phyloP scores from a whole-genome alignment of 1,139 yeast species.

The Pichia sp. region DNA sequence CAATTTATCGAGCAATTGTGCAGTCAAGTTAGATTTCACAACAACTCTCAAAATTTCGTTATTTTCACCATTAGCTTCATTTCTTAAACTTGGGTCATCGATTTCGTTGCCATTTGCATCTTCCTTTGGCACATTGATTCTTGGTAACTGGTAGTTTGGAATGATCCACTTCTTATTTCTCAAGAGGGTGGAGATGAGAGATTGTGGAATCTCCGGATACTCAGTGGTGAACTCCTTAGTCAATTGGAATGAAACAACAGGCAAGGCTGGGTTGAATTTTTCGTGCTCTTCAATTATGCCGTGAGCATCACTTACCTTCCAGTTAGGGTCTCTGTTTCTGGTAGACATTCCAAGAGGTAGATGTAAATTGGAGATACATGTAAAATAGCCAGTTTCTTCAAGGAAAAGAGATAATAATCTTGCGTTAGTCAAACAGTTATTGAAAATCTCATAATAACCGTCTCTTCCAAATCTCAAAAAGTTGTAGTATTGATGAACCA shows the following conservation, averaged over 20 bases:
- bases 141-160: constrained; percentile 83
- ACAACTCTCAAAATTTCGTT: constrained; percentile 79
- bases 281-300: constrained; percentile 30
- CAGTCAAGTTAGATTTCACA: constrained; percentile 63
- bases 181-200: constrained; percentile 61
- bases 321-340: constrained; percentile 15
- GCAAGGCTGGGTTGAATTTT: constrained; percentile 66
- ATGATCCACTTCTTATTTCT: constrained; percentile 82
- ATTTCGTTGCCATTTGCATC: constrained; percentile 10
- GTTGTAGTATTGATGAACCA: constrained; percentile 79
- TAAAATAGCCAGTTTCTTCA: constrained; percentile 61
- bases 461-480: constrained; percentile 61
- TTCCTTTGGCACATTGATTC: constrained; percentile 20
- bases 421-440: constrained; percentile 59
- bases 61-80: constrained; percentile 30
- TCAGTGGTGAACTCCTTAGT: constrained; percentile 47
- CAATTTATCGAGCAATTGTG: constrained; percentile 67
- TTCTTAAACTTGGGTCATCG: constrained; percentile 7
- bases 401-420: constrained; percentile 59
- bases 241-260: constrained; percentile 82
- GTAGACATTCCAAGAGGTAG: constrained; percentile 37
- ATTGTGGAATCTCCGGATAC: constrained; percentile 84
- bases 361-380: constrained; percentile 73
- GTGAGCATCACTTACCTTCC: constrained; percentile 5
- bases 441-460: constrained; percentile 63